Evolutionary conservation across 163 green algal genomes (phyloP).

Genomic region (Coccomyxa subellipsoidea): DNA sequence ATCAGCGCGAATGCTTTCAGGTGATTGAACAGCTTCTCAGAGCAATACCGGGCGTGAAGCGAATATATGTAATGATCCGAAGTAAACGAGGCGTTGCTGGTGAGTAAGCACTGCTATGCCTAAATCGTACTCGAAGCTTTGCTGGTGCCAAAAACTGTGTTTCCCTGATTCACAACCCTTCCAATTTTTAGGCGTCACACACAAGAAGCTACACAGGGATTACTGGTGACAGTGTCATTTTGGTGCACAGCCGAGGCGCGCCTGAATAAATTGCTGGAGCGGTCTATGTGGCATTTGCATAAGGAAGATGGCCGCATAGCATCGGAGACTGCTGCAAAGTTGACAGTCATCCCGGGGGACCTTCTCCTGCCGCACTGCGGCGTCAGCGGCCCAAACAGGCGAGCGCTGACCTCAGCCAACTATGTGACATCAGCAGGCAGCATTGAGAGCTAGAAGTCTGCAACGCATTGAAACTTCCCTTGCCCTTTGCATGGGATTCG

Average conservation of each 20-base stretch:
- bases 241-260: background rate
- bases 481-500: too few species aligned
- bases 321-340: background rate
- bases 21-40: constrained; percentile 11
- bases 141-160: too few species aligned
- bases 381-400: background rate
- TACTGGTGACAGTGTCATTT: background rate
- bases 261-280: background rate
- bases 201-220: background rate
- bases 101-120: background rate
- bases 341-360: background rate
- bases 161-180: too few species aligned
- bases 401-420: too few species aligned
- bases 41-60: background rate
- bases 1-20: background rate
- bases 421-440: too few species aligned
- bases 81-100: background rate
- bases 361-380: constrained; percentile 6
- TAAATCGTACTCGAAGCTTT: background rate
- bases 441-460: background rate
- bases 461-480: too few species aligned
- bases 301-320: background rate
- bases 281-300: constrained; percentile 10
- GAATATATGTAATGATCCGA: constrained; percentile 8
- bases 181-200: too few species aligned